Evolutionary conservation across 1,284 basidiomycete genomes (phyloP).

Genomic region (Tylopilus orsonianus): DNA sequence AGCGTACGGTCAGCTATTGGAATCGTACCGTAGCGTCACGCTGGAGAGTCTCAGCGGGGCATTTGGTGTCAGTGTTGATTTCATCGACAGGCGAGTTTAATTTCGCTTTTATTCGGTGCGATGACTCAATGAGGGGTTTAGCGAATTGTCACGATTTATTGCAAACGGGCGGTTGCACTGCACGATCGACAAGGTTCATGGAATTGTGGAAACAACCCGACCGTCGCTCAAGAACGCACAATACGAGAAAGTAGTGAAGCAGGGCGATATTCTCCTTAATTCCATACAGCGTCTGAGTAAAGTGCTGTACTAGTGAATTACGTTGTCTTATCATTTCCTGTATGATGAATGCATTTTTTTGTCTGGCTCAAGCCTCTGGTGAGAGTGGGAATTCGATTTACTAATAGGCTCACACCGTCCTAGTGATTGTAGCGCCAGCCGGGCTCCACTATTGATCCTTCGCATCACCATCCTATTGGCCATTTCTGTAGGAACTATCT

Average conservation of each 20-base stretch:
- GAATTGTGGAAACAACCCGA: conserved; percentile 93
- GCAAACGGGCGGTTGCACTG: conserved; percentile 87
- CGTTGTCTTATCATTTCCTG: not conserved
- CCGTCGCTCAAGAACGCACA: conserved; percentile 85
- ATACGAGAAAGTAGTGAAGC: conserved; percentile 87
- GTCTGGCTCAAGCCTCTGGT: not conserved
- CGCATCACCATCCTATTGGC: conserved; percentile 7
- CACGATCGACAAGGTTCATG: conserved; percentile 92
- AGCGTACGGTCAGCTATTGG: conserved; percentile 90
- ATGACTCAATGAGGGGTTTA: conserved; percentile 33
- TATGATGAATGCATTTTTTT: not conserved
- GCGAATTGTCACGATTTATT: conserved; percentile 92
- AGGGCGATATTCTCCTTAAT: conserved; percentile 87
- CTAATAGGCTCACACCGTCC: not conserved
- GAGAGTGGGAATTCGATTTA: conserved; percentile 8
- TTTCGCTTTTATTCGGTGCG: not conserved
- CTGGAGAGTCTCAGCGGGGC: conserved; percentile 84
- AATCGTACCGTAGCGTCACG: conserved; percentile 89
- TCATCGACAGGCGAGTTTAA: conserved; percentile 76
- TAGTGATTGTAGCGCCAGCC: not conserved
- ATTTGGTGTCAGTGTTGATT: conserved; percentile 89
- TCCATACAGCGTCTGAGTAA: conserved; percentile 74
- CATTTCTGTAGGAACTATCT: conserved; percentile 6
- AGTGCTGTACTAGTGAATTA: conserved; percentile 56
- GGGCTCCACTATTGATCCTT: conserved; percentile 7